Percentiles rank a stretch among this genome's conserved stretches.
Evolutionary conservation across 2,329 filamentous ascomycete species (phyloP).

Genomic region (Claviceps cyperi): DNA sequence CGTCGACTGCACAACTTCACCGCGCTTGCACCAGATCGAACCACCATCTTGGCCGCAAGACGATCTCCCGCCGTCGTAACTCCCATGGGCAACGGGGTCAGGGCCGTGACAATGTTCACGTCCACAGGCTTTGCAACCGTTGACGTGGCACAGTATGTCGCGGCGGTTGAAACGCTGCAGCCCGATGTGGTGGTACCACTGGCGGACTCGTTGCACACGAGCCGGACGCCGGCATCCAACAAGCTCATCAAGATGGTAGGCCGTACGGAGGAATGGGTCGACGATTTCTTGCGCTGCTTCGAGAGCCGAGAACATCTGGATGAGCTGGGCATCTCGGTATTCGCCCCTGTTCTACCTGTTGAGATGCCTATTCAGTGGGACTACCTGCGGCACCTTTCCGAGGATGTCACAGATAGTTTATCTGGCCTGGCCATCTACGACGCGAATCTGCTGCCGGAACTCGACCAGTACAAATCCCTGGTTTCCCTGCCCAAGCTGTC

Average conservation of each 20-base stretch:
- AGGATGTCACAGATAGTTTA: conserved; percentile 44
- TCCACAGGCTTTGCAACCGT: conserved; percentile 72
- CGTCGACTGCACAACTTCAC: conserved; percentile 64
- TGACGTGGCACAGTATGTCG: conserved; percentile 52
- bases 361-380: conserved; percentile 61
- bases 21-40: conserved; percentile 47
- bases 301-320: conserved; percentile 14
- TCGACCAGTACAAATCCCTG: conserved; percentile 42
- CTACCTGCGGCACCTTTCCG: conserved; percentile 59
- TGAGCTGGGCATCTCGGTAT: conserved; percentile 28
- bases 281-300: conserved; percentile 42
- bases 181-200: conserved; percentile 72
- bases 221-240: conserved; percentile 48
- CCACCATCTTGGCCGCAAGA: conserved; percentile 63
- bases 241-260: conserved; percentile 72
- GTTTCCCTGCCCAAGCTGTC: conserved; percentile 56
- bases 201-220: conserved; percentile 48
- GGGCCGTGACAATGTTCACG: conserved; percentile 63
- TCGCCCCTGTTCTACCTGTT: conserved; percentile 60
- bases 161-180: conserved; percentile 46
- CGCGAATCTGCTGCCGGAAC: conserved; percentile 49
- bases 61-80: conserved; percentile 61
- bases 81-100: conserved; percentile 56
- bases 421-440: conserved; percentile 70
- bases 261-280: conserved; percentile 70